Evolutionary conservation across 2,329 filamentous ascomycete genomes (phyloP), one percentile per base, ranked within the genome.

Genomic region (Magnaporthiopsis incrustans): DNA sequence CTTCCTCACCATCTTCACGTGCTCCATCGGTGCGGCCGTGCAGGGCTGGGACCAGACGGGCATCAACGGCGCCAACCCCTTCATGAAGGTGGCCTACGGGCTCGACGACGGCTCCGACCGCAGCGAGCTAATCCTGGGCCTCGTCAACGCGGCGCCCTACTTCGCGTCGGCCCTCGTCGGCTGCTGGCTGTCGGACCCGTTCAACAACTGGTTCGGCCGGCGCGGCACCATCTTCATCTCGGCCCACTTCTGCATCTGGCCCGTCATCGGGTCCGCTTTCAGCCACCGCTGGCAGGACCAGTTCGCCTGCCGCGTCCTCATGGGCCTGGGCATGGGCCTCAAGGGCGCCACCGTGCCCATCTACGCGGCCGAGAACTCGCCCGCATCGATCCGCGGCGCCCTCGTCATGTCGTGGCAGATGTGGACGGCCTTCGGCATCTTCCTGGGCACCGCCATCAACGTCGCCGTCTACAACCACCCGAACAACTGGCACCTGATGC

Each of bases 401-500:
- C 79, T 95, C 25, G 89, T 93, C 67, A 94, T 94, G 90, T 87
- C 87, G 67, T 94, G 90, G 90, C 88, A 72, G 71, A 67, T 69
- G 69, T 69, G 57, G 57, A 61, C 58, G 7, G 57, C 64, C 26
- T 89, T 77, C 64, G 76, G 78, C 60, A 81, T 81, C 67, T 71
- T 77, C 60, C 68, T 89, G 2, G 86, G 85, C 0, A 87, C 86
- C 1, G 85, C 87, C 2, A 85, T 89, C 67, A 82, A 89, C 56
- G 80, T 81, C 0, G 80, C 81, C 4, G 74, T 90, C 10, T 77
- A 70, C 65, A 62, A 73, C 65, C 60, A 68, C 58, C 59, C 64
- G 1, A 67, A 69, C 63, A 77, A 77, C 71, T 77, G 76, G 76
- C 70, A 75, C 44, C 65, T 77, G 61, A 77, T 77, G 76, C 64